A percentile compares a stretch with the other conserved stretches of the same genome.
phyloP scores from a whole-genome alignment of 2,329 filamentous ascomycete genomes.

The Trichoderma sp. region DNA sequence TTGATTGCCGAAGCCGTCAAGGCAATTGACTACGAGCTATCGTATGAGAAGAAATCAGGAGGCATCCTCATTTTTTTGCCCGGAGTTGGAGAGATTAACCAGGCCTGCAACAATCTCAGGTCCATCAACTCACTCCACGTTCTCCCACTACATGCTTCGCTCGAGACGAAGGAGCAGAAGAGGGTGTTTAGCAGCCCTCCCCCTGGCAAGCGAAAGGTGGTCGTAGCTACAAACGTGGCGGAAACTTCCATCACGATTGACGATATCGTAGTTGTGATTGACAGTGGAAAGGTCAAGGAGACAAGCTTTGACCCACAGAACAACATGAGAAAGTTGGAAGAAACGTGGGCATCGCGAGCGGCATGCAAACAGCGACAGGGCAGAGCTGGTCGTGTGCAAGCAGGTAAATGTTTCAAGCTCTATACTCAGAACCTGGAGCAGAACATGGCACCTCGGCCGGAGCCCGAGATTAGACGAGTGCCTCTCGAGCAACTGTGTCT shows the following conservation, averaged over 20 bases:
- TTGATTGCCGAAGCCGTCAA: constrained; percentile 77
- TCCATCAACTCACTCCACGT: constrained; percentile 66
- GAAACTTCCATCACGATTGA: constrained; percentile 99
- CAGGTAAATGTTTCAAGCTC: constrained; percentile 91
- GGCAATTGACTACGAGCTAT: constrained; percentile 75
- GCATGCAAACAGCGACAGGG: constrained; percentile 93
- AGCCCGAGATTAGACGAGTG: constrained; percentile 90
- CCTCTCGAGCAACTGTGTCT: constrained; percentile 92
- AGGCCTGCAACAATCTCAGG: constrained; percentile 68
- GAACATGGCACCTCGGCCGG: constrained; percentile 83
- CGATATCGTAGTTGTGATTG: constrained; percentile 93
- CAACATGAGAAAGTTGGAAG: constrained; percentile 91
- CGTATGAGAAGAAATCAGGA: constrained; percentile 61
- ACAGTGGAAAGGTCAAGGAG: constrained; percentile 93
- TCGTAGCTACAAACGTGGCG: constrained; percentile 93
- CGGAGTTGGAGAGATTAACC: constrained; percentile 86
- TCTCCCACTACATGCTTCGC: constrained; percentile 85
- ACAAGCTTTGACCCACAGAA: constrained; percentile 88
- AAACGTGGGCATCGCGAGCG: constrained; percentile 91
- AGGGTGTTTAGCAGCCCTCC: constrained; percentile 79
- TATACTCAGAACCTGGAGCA: constrained; percentile 84
- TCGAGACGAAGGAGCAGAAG: constrained; percentile 84
- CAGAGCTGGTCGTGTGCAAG: constrained; percentile 87
- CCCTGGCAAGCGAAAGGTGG: constrained; percentile 79
- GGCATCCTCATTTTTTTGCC: constrained; percentile 96